Percentiles rank a stretch among this genome's conserved stretches.
phyloP scores from a whole-genome alignment of 345 rosid species.

The Brassica nigra region DNA sequence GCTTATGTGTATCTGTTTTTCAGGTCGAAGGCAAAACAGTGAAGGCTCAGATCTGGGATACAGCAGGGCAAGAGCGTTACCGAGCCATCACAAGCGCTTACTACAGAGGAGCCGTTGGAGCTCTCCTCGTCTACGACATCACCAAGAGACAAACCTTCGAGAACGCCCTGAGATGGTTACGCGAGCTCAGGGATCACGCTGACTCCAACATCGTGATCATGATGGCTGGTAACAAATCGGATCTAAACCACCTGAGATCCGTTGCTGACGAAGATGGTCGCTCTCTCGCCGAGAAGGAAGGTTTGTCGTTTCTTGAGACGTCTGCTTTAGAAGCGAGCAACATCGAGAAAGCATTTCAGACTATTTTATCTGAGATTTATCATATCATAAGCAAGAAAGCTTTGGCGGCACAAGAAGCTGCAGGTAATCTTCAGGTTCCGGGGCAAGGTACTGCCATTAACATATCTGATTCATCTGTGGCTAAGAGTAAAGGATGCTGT shows the following conservation, averaged over 20 bases:
- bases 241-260: constrained; percentile 66
- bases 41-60: constrained; percentile 89
- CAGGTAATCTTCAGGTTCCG: constrained; percentile 50
- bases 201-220: constrained; percentile 80
- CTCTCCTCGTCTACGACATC: constrained; percentile 76
- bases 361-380: constrained; percentile 63
- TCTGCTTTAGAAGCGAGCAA: constrained; percentile 74
- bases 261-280: constrained; percentile 61
- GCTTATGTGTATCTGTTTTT: background rate
- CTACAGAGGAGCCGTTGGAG: constrained; percentile 84
- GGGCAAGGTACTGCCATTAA: constrained; percentile 72
- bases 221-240: constrained; percentile 82
- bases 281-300: constrained; percentile 64
- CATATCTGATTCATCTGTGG: constrained; percentile 55
- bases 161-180: constrained; percentile 69
- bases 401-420: constrained; percentile 66
- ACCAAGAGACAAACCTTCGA: constrained; percentile 79
- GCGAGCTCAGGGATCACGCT: constrained; percentile 70
- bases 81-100: constrained; percentile 76
- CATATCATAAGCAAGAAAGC: constrained; percentile 74
- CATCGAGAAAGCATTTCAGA: constrained; percentile 71
- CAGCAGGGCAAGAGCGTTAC: constrained; percentile 87
- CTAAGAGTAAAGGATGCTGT: constrained; percentile 59
- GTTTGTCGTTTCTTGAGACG: constrained; percentile 71
- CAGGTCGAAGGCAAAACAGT: constrained; percentile 81